phyloP scores from a whole-genome alignment of 75 land plant species.

The Cryptomeria japonica region DNA sequence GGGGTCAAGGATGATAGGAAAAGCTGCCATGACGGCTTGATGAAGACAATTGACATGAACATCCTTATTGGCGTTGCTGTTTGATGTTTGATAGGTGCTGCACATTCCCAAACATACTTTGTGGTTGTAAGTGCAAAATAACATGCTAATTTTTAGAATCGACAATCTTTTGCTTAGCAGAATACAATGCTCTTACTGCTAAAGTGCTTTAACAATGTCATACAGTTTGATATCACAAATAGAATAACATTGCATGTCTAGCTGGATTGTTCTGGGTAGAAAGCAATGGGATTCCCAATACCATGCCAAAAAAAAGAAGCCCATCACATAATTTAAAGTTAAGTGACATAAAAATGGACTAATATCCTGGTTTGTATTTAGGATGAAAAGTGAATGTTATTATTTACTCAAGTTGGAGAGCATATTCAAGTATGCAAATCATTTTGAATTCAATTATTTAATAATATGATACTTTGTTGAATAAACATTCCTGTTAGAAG shows the following conservation, averaged over 20 bases:
- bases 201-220: background rate
- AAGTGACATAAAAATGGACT: background rate
- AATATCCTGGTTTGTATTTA: background rate
- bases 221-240: background rate
- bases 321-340: background rate
- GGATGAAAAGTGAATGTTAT: background rate
- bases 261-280: background rate
- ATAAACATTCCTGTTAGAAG: background rate
- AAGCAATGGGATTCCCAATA: background rate
- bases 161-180: background rate
- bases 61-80: too few relatives aligned
- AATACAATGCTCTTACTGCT: background rate
- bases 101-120: too few relatives aligned
- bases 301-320: background rate
- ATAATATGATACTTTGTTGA: background rate
- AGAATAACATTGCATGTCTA: background rate
- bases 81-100: too few relatives aligned
- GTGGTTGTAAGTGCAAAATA: too few relatives aligned
- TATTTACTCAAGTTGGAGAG: background rate
- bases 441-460: too few relatives aligned
- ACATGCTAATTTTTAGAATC: too few relatives aligned
- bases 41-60: too few relatives aligned
- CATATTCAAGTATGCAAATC: background rate
- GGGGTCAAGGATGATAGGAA: too few relatives aligned
- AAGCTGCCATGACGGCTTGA: too few relatives aligned